Percentiles rank a stretch among this genome's conserved stretches.
These are phyloP conservation scores for Mayamaea pseudoterrestris DNA, from an alignment of 108 stramenopile species.

Conservation along the genomic window DNA sequence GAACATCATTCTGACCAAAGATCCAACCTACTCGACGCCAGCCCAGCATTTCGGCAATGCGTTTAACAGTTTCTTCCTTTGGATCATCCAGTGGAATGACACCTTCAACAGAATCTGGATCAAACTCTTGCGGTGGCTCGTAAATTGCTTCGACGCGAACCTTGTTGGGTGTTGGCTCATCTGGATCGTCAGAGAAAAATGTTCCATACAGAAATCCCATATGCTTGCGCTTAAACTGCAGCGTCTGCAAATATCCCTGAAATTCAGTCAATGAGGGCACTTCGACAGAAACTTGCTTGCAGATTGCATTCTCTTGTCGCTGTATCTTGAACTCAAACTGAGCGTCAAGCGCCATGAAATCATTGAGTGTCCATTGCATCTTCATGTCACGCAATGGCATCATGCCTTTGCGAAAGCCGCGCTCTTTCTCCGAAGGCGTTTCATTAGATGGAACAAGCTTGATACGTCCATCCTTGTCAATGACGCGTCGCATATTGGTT, in stretches of 20 bases:
- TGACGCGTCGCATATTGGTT: conserved; percentile 54
- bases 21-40: conserved; percentile 92
- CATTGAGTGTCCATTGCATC: conserved; percentile 93
- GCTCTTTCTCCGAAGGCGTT: conserved; percentile 8
- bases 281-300: conserved; percentile 57
- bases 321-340: conserved; percentile 88
- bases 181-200: conserved; percentile 42
- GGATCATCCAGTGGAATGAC: conserved; percentile 87
- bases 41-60: conserved; percentile 64
- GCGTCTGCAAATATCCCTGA: conserved; percentile 69
- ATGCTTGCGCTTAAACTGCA: conserved; percentile 80
- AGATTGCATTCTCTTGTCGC: conserved; percentile 70
- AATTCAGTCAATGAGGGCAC: conserved; percentile 47
- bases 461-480: conserved; percentile 73
- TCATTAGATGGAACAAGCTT: conserved; percentile 48
- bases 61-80: conserved; percentile 75
- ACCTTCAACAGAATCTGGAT: conserved; percentile 68
- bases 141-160: conserved; percentile 86
- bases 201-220: conserved; percentile 86
- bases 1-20: conserved; percentile 87
- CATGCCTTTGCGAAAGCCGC: conserved; percentile 88
- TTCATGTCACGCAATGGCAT: conserved; percentile 89
- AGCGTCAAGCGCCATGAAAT: conserved; percentile 89
- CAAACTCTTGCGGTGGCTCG: conserved; percentile 93
- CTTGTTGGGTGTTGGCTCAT: conserved; percentile 20